Conservation (phyloP, 768 basidiomycete species). For the Phanerodontia chrysosporium region DNA sequence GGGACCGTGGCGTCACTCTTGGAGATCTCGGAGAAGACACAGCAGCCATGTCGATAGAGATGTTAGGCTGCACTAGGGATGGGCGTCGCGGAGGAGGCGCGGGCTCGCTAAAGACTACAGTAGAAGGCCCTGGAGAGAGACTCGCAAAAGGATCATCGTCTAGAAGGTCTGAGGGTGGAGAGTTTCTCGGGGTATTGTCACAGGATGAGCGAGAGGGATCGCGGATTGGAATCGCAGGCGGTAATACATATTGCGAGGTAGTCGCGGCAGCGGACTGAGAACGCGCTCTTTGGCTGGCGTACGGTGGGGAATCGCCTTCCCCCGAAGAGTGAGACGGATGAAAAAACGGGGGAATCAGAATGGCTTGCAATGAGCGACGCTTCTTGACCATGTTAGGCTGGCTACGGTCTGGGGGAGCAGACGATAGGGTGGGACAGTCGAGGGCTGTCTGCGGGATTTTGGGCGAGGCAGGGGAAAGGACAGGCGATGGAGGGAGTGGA, state of each 20-base stretch:
- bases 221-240: conserved; percentile 15
- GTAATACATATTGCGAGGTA: conserved; percentile 12
- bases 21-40: neutral
- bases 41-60: neutral
- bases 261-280: conserved; percentile 13
- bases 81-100: conserved; percentile 4
- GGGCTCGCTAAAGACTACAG: neutral
- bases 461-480: neutral
- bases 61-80: conserved; percentile 7
- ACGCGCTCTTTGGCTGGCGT: conserved; percentile 6
- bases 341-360: conserved; percentile 46
- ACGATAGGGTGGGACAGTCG: neutral
- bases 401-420: neutral
- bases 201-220: neutral
- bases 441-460: neutral
- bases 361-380: conserved; percentile 50
- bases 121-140: conserved; percentile 31
- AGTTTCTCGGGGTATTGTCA: conserved; percentile 16
- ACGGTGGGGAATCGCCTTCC: neutral
- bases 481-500: conserved; percentile 4
- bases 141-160: conserved; percentile 78
- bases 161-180: conserved; percentile 38
- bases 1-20: conserved; percentile 17
- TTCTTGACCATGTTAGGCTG: conserved; percentile 40
- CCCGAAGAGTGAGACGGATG: conserved; percentile 18